Evolutionary conservation across 768 basidiomycete species (phyloP), one percentile per base, ranked within the genome.

Genomic region (Termitomyces sp.): DNA sequence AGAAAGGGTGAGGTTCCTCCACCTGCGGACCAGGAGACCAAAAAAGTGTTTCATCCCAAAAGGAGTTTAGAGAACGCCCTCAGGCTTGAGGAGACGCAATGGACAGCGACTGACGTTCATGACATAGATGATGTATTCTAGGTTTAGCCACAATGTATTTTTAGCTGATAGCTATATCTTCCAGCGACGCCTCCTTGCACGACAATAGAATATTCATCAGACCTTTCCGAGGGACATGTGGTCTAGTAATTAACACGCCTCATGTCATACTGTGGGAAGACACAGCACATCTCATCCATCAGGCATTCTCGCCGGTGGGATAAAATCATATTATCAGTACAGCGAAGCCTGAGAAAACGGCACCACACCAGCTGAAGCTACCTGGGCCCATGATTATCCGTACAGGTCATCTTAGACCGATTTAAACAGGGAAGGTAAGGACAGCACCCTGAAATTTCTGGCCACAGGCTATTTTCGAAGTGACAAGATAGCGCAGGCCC

Each of bases 121-220:
- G 63, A 62, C 20, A 47, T 37, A n/a, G 62, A 66, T 56, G 66
- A 65, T 54, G 54, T 63, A 54, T 63, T 66, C 56, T 66, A 63
- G 46, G 15, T 44, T 18, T n/a, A n/a, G 16, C 37, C 16, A 18
- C 16, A 34, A n/a, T 41, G n/a, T 18, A 52, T 52, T n/a, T 31
- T 27, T 16, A 27, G 36, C 9, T 3, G 9, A 6, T 27, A 47
- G 11, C 6, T 22, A 6, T 20, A 42, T 46, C 8, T 24, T 9
- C 27, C 16, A 12, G 34, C 22, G 36, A 27, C n/a, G 7, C 24
- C 51, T 52, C 24, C 22, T 24, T 53, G 37, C 3, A 6, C 41
- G 11, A 30, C 12, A 27, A 16, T 4, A 12, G 27, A 39, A 53
- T 39, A 20, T 12, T 8, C n/a, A 37, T 8, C n/a, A 37, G n/a